Base-by-base conservation (phyloP, 163 green algal genomes). In the Volvox carteri region DNA sequence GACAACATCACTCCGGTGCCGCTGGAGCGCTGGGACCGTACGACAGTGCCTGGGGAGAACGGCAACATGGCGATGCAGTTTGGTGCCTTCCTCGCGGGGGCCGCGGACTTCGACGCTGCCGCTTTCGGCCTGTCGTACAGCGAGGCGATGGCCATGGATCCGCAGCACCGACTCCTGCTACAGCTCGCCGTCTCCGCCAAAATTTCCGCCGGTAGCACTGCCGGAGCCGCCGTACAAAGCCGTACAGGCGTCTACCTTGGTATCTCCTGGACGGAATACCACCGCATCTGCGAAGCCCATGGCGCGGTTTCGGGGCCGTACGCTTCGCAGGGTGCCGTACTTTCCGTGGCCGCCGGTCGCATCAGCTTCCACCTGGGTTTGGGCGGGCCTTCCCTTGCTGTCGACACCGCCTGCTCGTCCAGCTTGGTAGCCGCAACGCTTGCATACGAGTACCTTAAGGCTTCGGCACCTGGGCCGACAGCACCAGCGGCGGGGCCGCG, bases 361-460 rank as follows among this genome's bases (percentile, higher is more conserved):
- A 91, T 98, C 46, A 96, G 83, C n/a, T 98, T 97, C 86, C 79
- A 94, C 9, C 95, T 97, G 78, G 94, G 90, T 12, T 90, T 97
- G 4, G 93, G 93, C 73, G 96, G 96, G 0, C 92, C 96, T 0
- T 92, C 92, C 12, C 68, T 97, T 35, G 92, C 88, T 14, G 93
- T 98, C 1, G 96, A 98, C 91, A 98, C 96, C 2, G 97, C 97
- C 48, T 99, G 97, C 92, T 96, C 91, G n/a, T 96, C 93, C 9
- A 96, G 91, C 4, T 90, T 98, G 41, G 97, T 98, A 37, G 95
- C 94, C 0, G 62, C 90, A 0, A 95, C 96, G 50, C 97, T 97
- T 84, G 98, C 96, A 2, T 95, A 93, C 0, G 96, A 94, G 23
- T 94, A 99, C 73, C 94, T 99, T 94, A 30, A 48, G 35, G 7